Base-by-base conservation (phyloP, 2,329 filamentous ascomycete species). In the Penicillium italicum region DNA sequence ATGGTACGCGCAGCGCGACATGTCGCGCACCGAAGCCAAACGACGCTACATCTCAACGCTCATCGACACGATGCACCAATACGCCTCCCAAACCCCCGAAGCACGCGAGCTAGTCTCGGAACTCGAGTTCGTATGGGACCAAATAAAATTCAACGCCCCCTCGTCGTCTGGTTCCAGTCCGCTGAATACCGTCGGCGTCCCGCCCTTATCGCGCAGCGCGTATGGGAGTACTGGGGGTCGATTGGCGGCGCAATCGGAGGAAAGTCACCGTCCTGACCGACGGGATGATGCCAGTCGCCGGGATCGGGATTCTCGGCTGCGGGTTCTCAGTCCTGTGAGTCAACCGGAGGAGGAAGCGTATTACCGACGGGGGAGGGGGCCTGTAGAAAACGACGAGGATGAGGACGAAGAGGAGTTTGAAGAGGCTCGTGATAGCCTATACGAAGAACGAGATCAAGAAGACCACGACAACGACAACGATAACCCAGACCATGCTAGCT, bases 91-190 rank as follows among this genome's bases (percentile, higher is more conserved):
- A 38, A 97, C 91, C 0, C 69, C 75, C 46, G 91, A 96, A 71
- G 91, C 91, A 8, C 83, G 87, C 57, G 92, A 96, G 74, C 81
- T 99, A 37, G 92, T 97, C 36, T 82, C 86, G 10, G 94, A 99
- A 74, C 84, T 99, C n/a, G 94, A 99, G 75, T 99, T 97, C 67
- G 93, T 99, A 37, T 99, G 94, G 94, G 91, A 97, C 65, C 94
- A 97, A 73, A 93, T 99, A 66, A 96, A 94, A 74, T 88, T 88
- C 64, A 97, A 93, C 66, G 84, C 80, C 9, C 74, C 85, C 11
- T 85, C 87, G 4, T 84, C 83, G 18, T 85, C 87, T 37, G 66
- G 65, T 36, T 70, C 67, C 8, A 68, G 67, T 38, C 70, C 70
- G 5, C 48, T 70, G 12, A 69, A 71, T 53, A 56, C 64, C 14